phyloP scores from a whole-genome alignment of 768 basidiomycete species.

The Russula emetica region DNA sequence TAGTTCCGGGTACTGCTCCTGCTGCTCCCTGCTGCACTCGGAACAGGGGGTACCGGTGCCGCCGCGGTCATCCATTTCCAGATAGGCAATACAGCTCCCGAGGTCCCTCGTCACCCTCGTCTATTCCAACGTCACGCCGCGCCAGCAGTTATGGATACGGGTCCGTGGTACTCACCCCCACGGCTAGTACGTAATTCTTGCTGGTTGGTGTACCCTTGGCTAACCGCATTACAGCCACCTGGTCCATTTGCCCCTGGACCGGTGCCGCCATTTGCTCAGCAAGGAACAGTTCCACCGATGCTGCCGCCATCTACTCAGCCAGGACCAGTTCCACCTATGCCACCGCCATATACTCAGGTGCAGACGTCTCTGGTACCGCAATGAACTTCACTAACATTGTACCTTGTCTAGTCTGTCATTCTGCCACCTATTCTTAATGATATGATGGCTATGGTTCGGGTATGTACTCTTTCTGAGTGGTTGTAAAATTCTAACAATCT shows the following conservation, averaged over 20 bases:
- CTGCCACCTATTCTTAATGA: conserved; percentile 57
- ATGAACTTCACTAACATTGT: background rate
- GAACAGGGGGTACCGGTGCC: too few species aligned
- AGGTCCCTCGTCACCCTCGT: too few species aligned
- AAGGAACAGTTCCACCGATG: too few species aligned
- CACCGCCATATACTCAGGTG: conserved; percentile 11
- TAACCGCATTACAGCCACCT: conserved; percentile 12
- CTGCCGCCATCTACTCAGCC: too few species aligned
- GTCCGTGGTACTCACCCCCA: conserved; percentile 6
- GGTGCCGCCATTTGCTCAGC: background rate
- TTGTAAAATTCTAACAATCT: conserved; percentile 2
- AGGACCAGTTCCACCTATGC: too few species aligned
- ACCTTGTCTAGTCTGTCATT: conserved; percentile 47
- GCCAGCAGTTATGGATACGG: background rate
- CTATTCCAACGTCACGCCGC: background rate
- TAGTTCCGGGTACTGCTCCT: too few species aligned
- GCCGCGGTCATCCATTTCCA: too few species aligned
- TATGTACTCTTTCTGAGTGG: conserved; percentile 34
- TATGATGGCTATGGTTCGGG: conserved; percentile 63
- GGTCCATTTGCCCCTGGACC: background rate
- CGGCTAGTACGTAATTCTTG: background rate
- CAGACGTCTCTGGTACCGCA: conserved; percentile 20
- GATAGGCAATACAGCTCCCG: too few species aligned
- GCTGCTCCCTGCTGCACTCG: too few species aligned
- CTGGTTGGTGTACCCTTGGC: background rate